Evolutionary conservation across 352 stramenopile genomes (phyloP).

Genomic region (Globisporangium barbulae): DNA sequence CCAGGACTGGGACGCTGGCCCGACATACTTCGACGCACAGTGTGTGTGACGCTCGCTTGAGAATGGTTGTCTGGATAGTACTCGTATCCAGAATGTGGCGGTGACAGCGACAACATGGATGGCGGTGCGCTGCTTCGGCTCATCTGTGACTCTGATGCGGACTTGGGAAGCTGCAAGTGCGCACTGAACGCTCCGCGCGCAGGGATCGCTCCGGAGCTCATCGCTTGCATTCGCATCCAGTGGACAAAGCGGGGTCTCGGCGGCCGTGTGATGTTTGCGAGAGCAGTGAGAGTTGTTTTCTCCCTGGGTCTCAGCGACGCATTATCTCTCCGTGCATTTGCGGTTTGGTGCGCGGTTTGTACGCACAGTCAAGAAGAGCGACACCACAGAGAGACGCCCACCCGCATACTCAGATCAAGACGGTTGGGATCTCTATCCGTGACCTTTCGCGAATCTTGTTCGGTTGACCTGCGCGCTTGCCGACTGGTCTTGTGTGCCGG

Average conservation of each 20-base stretch:
- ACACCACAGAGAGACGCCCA: background rate
- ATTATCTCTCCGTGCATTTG: too few relatives aligned
- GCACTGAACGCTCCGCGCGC: constrained; percentile 36
- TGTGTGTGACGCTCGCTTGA: background rate
- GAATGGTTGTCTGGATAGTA: background rate
- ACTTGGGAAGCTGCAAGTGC: constrained; percentile 21
- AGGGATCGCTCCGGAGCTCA: constrained; percentile 16
- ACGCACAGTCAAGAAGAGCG: too few relatives aligned
- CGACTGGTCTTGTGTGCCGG: background rate
- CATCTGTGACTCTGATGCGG: background rate
- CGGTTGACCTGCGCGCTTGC: background rate
- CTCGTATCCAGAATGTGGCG: constrained; percentile 14
- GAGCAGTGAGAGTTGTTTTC: background rate
- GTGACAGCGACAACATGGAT: constrained; percentile 6
- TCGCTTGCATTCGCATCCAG: constrained; percentile 8
- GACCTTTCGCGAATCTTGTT: constrained; percentile 6
- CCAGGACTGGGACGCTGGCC: background rate
- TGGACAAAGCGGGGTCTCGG: background rate
- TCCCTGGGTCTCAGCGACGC: too few relatives aligned
- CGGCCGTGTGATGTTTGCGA: background rate
- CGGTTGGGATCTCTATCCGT: background rate
- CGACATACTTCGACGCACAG: background rate
- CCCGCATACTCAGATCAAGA: background rate
- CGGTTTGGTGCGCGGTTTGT: too few relatives aligned
- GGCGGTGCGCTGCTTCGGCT: background rate